Base-by-base conservation (phyloP, 2,329 filamentous ascomycete species). In the Botrytis tulipae region DNA sequence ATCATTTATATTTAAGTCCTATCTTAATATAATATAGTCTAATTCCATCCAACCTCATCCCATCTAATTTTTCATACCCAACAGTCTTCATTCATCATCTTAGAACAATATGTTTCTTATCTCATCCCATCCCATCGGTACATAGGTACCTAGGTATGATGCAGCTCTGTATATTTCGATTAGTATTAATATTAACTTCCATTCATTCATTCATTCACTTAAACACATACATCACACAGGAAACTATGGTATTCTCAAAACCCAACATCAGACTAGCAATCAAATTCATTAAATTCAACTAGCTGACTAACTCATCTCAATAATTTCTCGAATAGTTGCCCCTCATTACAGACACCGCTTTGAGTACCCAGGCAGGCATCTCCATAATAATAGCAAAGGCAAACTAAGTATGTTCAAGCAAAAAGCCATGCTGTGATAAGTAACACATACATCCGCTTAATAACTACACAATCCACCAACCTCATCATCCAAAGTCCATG, bases 401-500 rank as follows among this genome's bases (percentile, higher is more conserved):
- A 4, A 40, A 18, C 16, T 18, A 57, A 18, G n/a, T 32, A 29
- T 40, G 4, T 9, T 18, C 44, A 29, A 67, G n/a, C 3, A 14
- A 48, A n/a, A 62, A 40, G 35, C 35, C 25, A 18, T 16, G 12
- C 22, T 20, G 22, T 51, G 25, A n/a, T 25, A 54, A 40, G 44
- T 40, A 67, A 25, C 32, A 54, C 46, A 37, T n/a, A 14, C 25
- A 18, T 57, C 65, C 63, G 9, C 35, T 75, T 75, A 82, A 71
- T 82, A 81, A 71, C 80, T 78, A 73, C 81, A 82, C 37, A 82
- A 70, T 1, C 89, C 89, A 8, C 89, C 94, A 70, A 90, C 90
- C 75, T 89, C 88, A 73, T 97, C 93, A 79, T 97, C 93, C 80
- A 96, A 91, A n/a, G 90, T 92, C 95, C 95, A 98, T 0, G 90